Conservation (phyloP, 805 yeast species). For the Kazachstania martiniae region DNA sequence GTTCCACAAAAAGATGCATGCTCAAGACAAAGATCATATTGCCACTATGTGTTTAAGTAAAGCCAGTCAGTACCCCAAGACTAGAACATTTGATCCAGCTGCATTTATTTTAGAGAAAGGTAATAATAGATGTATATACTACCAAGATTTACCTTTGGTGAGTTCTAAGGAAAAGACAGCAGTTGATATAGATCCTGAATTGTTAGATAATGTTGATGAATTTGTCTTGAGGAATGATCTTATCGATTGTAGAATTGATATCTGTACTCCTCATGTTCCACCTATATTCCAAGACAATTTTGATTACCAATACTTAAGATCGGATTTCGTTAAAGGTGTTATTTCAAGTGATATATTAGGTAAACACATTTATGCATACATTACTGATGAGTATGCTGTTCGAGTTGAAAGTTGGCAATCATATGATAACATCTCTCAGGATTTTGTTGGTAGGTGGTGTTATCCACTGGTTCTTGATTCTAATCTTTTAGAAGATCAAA, state of each 20-base stretch:
- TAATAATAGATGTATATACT: constrained; percentile 69
- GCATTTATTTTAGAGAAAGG: constrained; percentile 69
- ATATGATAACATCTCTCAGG: constrained; percentile 84
- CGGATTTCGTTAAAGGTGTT: constrained; percentile 85
- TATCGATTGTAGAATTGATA: constrained; percentile 93
- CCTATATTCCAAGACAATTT: constrained; percentile 93
- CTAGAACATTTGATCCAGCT: constrained; percentile 79
- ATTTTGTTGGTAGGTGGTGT: constrained; percentile 82
- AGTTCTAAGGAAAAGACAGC: constrained; percentile 36
- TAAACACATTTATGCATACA: constrained; percentile 82
- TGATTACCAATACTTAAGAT: constrained; percentile 79
- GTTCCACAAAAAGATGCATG: constrained; percentile 61
- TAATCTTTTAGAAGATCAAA: constrained; percentile 58
- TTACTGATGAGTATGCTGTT: constrained; percentile 78
- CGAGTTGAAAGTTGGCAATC: constrained; percentile 94
- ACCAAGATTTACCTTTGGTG: constrained; percentile 60
- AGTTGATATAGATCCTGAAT: constrained; percentile 70
- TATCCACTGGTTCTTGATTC: constrained; percentile 87
- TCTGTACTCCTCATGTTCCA: constrained; percentile 89
- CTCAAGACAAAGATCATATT: constrained; percentile 78
- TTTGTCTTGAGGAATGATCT: constrained; percentile 80
- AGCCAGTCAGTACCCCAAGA: constrained; percentile 74
- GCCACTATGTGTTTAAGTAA: constrained; percentile 87
- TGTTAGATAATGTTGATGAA: constrained; percentile 63
- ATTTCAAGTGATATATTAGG: constrained; percentile 81